Evolutionary conservation across 352 stramenopile species (phyloP), one percentile per base, ranked within the genome.

Genomic region (Phytopythium oedochilum): DNA sequence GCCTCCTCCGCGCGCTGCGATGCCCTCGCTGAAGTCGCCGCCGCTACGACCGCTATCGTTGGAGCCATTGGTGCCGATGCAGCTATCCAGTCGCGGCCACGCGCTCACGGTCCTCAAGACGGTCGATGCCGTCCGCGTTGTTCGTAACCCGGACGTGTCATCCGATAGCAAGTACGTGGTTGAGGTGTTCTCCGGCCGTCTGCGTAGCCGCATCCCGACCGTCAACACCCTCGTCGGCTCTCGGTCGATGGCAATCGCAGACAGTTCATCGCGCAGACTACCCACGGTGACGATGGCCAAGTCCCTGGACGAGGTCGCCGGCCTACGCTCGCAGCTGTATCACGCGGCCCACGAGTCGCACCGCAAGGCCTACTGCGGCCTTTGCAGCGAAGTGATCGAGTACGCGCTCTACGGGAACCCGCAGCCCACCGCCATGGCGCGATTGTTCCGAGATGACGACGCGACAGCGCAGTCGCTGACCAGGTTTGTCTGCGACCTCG

Each of bases 51-150:
- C 17, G 17, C 26, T 50, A 1, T 23, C 44, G 22, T 26, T 34
- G 15, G 44, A 50, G 26, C 25, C 44, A 15, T 26, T 50, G 14
- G 25, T 36, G 34, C 63, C 63, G 14, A 55, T 36, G 22, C 67
- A 60, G 46, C 25, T 62, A 35, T 71, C 63, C 10, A 40, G 49
- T 8, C 46, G 55, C 8, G 45, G 60, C 28, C 63, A 57, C 28
- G 45, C 45, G 25, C 29, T 68, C 20, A 44, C 66, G 36, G 46
- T 55, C 14, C 50, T 71, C 31, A 68, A 71, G 29, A 71, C 45
- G 52, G 61, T 71, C 43, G 55, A 64, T 26, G 34, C 49, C n/a
- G 36, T 71, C 15, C 63, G 63, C 22, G 60, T 71, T 5, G 40
- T 60, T 0, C 42, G 51, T 26, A 56, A 61, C 36, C 53, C 29